Evolutionary conservation across 352 stramenopile genomes (phyloP).

Genomic region (Pythium dissotocum): DNA sequence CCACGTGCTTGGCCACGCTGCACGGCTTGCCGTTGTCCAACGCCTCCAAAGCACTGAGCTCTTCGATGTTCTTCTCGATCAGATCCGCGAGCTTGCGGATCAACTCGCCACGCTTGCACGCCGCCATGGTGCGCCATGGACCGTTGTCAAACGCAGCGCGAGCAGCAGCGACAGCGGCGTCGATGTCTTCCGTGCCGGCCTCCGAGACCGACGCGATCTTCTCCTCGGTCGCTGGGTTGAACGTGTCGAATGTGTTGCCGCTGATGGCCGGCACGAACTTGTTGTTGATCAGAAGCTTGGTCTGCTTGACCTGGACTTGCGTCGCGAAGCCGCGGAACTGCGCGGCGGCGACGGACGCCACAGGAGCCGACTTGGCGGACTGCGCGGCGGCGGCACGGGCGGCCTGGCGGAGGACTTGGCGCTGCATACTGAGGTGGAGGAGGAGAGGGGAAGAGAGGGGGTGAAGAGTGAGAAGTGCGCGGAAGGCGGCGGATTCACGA

Average conservation of each 20-base stretch:
- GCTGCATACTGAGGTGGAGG: conserved; percentile 34
- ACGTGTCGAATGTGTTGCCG: conserved; percentile 63
- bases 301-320: conserved; percentile 53
- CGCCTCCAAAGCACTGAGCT: conserved; percentile 54
- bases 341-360: conserved; percentile 25
- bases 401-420: conserved; percentile 50
- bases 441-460: no score
- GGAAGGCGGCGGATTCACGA: conserved; percentile 19
- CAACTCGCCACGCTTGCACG: conserved; percentile 42
- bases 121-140: conserved; percentile 43
- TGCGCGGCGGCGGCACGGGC: conserved; percentile 28
- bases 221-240: conserved; percentile 59
- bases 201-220: conserved; percentile 53
- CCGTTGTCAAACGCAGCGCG: conserved; percentile 45
- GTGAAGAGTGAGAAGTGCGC: conserved; percentile 5
- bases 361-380: conserved; percentile 27
- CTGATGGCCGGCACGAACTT: conserved; percentile 72
- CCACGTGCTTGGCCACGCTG: conserved; percentile 54
- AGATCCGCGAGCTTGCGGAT: conserved; percentile 56
- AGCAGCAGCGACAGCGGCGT: conserved; percentile 49
- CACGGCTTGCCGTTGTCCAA: conserved; percentile 70
- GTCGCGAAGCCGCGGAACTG: conserved; percentile 32
- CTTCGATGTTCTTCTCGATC: conserved; percentile 41
- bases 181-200: conserved; percentile 43
- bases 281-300: conserved; percentile 85